phyloP scores from a whole-genome alignment of 331 rosid species.

The Malus hybrid region DNA sequence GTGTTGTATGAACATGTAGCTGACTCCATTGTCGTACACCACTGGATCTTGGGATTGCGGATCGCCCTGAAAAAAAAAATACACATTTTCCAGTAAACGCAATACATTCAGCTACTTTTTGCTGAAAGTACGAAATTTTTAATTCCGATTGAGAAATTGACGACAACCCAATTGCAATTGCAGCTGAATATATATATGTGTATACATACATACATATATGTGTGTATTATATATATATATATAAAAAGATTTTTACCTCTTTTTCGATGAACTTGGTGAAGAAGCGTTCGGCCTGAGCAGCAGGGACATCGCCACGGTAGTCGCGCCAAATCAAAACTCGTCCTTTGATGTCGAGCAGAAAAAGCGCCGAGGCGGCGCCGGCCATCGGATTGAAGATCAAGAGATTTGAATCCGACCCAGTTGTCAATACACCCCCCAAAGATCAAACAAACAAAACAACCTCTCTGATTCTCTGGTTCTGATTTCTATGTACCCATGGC shows the following conservation, averaged over 20 bases:
- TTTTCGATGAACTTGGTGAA: constrained; percentile 36
- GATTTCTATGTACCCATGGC: neutral
- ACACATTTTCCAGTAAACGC: neutral
- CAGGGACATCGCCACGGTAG: constrained; percentile 32
- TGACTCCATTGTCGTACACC: constrained; percentile 28
- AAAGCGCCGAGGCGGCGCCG: constrained; percentile 43
- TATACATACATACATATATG: no score
- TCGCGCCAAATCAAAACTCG: constrained; percentile 37
- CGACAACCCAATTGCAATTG: neutral
- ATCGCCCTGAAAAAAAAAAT: constrained; percentile 5
- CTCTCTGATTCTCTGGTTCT: neutral
- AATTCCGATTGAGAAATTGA: neutral
- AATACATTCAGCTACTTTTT: neutral
- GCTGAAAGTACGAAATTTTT: neutral
- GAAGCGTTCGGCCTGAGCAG: constrained; percentile 32
- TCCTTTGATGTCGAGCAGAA: constrained; percentile 31
- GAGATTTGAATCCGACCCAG: neutral
- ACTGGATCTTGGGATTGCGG: constrained; percentile 33
- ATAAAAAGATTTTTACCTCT: constrained; percentile 11
- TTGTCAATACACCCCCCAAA: neutral
- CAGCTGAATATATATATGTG: neutral
- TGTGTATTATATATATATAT: no score
- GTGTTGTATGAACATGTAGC: constrained; percentile 29
- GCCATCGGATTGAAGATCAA: constrained; percentile 21
- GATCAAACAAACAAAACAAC: neutral